Conservation (phyloP, 768 basidiomycete species). For the Lentinula aciculospora region DNA sequence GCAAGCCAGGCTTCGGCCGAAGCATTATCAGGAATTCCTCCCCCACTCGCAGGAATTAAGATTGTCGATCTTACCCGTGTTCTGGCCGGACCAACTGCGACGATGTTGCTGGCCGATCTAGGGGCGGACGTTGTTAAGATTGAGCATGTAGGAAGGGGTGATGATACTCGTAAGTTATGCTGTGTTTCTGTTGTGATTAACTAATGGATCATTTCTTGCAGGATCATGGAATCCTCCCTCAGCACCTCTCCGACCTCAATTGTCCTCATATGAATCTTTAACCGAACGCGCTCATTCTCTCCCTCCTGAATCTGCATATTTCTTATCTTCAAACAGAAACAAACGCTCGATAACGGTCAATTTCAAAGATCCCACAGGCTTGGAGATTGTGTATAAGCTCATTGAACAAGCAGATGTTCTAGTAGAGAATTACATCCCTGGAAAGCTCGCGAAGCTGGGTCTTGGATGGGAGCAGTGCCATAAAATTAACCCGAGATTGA, state of each 20-base stretch:
- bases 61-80: constrained; percentile 90
- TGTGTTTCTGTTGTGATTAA: constrained; percentile 3
- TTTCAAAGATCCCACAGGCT: constrained; percentile 74
- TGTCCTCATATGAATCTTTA: constrained; percentile 20
- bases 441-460: constrained; percentile 81
- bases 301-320: constrained; percentile 91
- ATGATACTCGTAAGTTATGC: constrained; percentile 69
- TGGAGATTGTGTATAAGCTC: constrained; percentile 67
- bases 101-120: constrained; percentile 89
- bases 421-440: constrained; percentile 84
- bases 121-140: constrained; percentile 94
- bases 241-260: constrained; percentile 34
- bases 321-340: constrained; percentile 83
- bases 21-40: constrained; percentile 56
- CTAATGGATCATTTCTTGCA: constrained; percentile 16
- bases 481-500: constrained; percentile 70
- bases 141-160: constrained; percentile 74
- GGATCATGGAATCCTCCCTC: constrained; percentile 66
- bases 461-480: constrained; percentile 82
- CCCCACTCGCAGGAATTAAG: constrained; percentile 74
- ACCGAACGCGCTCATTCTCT: constrained; percentile 55
- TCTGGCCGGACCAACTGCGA: constrained; percentile 85
- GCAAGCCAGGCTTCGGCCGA: background rate
- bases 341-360: constrained; percentile 88
- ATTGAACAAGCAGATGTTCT: constrained; percentile 75